These are phyloP conservation scores for Cupressus sempervirens DNA, from an alignment of 75 land plant genomes.

Conservation along the genomic window DNA sequence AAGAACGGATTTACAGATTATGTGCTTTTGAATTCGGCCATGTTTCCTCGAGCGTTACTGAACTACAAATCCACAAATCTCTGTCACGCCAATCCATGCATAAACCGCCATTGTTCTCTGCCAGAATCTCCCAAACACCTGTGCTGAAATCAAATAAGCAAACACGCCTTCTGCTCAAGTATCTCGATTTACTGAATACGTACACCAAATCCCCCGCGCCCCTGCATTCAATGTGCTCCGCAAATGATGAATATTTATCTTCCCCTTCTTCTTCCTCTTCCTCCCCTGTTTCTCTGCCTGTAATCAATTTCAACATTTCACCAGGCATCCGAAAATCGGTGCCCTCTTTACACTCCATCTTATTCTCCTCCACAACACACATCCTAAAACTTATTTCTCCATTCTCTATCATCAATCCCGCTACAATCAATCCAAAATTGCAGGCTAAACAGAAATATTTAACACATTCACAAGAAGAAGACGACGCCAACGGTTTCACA, in stretches of 20 bases:
- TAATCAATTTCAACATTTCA: neutral
- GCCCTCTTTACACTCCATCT: neutral
- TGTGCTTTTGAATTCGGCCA: too few species aligned
- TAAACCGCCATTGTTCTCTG: too few species aligned
- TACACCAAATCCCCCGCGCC: neutral
- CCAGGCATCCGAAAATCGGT: neutral
- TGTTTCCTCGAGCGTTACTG: too few species aligned
- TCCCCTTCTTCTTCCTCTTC: too few species aligned
- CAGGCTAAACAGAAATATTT: neutral
- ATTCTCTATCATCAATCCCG: neutral
- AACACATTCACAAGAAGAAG: neutral
- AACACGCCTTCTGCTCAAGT: too few species aligned
- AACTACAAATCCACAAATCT: too few species aligned
- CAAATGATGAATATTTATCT: neutral
- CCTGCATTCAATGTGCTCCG: neutral
- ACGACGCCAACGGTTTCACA: constrained; percentile 2
- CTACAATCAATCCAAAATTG: neutral
- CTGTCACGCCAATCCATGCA: too few species aligned
- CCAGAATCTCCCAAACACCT: too few species aligned
- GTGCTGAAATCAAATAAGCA: too few species aligned
- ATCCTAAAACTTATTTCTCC: neutral
- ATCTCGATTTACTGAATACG: neutral
- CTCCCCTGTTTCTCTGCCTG: neutral
- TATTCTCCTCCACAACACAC: neutral
- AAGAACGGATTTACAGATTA: too few species aligned